Evolutionary conservation across 257 asterid species (phyloP), one percentile per base, ranked within the genome.

Genomic region (Solanum lignicaule): DNA sequence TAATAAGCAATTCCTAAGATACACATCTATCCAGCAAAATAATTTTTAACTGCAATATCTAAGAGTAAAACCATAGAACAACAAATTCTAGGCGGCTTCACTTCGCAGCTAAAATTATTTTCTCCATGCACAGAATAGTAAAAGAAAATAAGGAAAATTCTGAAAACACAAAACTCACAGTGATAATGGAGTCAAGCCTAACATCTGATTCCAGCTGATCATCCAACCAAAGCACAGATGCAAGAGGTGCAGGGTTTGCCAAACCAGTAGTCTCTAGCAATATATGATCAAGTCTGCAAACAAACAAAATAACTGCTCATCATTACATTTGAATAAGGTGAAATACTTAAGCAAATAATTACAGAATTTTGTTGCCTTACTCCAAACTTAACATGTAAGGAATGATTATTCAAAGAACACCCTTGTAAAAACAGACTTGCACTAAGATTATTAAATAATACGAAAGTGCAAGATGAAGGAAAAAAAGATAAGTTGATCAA

Each of bases 191-290:
- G 91, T 97, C 98, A 71, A 97, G 98, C 88, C 94, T 92, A 73
- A 95, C 96, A 87, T 91, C 95, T 87, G 99, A 93, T 87, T 97
- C 98, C 89, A 95, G 92, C 91, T 95, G 98, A 91, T 97, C 98
- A 92, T 97, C 99, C 94, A 97, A 92, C 99, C 99, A 97, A 88
- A 97, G 98, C 89, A 97, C 95, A 38, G 99, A 97, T 89, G 98
- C 98, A 84, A 97, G 95, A 85, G 99, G 98, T 87, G 99, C 99
- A 88, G 99, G 98, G 89, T 97, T 97, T 43, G 98, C 99, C 91
- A 97, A 89, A 75, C 98, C 99, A 66, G 99, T 95, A 10, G 99
- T 97, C 95, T 97, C 99, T 58, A 97, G 93, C 87, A 97, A 92
- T 93, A 97, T 97, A 89, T 97, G 99, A 87, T 97, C 99, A 90